Conservation (phyloP, 352 stramenopile genomes). For the Phytophthora litchii region DNA sequence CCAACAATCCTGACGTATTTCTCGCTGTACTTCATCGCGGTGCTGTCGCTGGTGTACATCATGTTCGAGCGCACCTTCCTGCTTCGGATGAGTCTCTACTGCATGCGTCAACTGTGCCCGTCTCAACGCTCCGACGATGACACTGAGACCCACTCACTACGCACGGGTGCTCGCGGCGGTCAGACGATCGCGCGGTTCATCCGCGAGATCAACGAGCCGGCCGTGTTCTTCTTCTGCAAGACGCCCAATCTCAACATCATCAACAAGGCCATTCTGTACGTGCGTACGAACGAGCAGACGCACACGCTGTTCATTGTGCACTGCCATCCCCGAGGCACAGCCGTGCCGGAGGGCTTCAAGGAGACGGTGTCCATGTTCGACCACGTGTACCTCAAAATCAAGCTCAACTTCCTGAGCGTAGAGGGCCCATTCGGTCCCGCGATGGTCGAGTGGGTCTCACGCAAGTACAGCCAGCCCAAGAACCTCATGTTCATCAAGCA, state of each 20-base stretch:
- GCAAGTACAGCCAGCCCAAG: slow-evolving; percentile 90
- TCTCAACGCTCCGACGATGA: slow-evolving; percentile 52
- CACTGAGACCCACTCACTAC: slow-evolving; percentile 57
- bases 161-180: slow-evolving; percentile 79
- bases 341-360: slow-evolving; percentile 72
- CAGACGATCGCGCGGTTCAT: slow-evolving; percentile 89
- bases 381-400: slow-evolving; percentile 95
- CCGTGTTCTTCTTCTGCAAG: slow-evolving; percentile 95
- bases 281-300: slow-evolving; percentile 94
- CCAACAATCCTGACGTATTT: slow-evolving; percentile 90
- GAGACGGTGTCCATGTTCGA: slow-evolving; percentile 92
- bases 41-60: slow-evolving; percentile 82
- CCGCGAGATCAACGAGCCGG: slow-evolving; percentile 87
- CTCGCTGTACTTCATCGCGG: slow-evolving; percentile 86
- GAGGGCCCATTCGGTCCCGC: slow-evolving; percentile 86
- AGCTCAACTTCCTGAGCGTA: slow-evolving; percentile 93
- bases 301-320: slow-evolving; percentile 92
- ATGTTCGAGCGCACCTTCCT: slow-evolving; percentile 92
- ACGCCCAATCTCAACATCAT: slow-evolving; percentile 91
- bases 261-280: slow-evolving; percentile 97
- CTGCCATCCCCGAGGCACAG: slow-evolving; percentile 71
- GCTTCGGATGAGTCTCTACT: slow-evolving; percentile 83
- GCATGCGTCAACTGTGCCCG: slow-evolving; percentile 73
- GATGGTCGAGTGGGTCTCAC: slow-evolving; percentile 92
- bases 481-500: slow-evolving; percentile 98